Conservation (phyloP, 75 land plant genomes). For the Selaginella tamariscina region DNA sequence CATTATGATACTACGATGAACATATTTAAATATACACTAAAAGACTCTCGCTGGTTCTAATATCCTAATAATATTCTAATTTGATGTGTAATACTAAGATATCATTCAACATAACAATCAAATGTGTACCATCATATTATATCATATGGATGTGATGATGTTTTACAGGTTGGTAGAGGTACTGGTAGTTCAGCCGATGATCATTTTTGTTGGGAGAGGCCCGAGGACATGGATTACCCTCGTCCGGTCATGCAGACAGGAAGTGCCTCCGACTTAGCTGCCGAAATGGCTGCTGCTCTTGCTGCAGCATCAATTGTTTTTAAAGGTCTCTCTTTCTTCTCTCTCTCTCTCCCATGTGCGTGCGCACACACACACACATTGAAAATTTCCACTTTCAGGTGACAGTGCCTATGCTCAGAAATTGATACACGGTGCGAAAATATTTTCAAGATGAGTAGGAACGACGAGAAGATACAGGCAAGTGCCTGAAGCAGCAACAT, state of each 20-base stretch:
- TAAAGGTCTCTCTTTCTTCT: too few species aligned
- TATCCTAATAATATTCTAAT: too few species aligned
- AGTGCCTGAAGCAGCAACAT: neutral
- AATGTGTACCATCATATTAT: too few species aligned
- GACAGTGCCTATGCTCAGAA: constrained; percentile 2
- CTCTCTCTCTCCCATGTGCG: too few species aligned
- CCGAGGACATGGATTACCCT: constrained; percentile 73
- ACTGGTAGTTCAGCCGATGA: constrained; percentile 36
- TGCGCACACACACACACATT: too few species aligned
- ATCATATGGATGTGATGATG: too few species aligned
- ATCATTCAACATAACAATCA: too few species aligned
- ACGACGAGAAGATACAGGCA: neutral
- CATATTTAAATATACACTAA: too few species aligned
- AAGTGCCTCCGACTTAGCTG: constrained; percentile 73
- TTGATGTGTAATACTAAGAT: too few species aligned
- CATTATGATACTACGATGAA: too few species aligned
- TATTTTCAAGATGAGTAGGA: neutral
- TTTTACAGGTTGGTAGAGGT: constrained; percentile 4
- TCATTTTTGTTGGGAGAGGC: constrained; percentile 92
- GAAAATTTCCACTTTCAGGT: too few species aligned
- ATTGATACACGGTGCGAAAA: neutral
- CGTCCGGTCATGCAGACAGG: constrained; percentile 37
- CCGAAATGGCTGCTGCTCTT: constrained; percentile 95
- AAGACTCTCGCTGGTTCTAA: too few species aligned
- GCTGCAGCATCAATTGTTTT: constrained; percentile 89